A percentile compares a stretch with the other conserved stretches of the same genome.
Conservation (phyloP, 768 basidiomycete species). For the Sarcomyxa edulis region DNA sequence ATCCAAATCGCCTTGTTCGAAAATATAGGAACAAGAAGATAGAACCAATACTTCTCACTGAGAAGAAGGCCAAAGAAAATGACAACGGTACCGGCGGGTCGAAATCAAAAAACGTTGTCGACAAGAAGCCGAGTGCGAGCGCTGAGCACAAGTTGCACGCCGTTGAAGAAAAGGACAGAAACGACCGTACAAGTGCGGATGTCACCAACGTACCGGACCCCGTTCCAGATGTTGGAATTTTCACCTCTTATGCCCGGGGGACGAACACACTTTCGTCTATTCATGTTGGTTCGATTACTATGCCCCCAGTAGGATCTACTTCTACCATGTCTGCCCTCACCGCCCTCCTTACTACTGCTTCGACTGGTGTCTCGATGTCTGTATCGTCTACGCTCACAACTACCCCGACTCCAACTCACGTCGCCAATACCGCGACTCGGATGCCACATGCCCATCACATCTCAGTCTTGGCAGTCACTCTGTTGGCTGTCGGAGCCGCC, state of each 20-base stretch:
- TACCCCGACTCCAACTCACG: background rate
- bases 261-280: no score
- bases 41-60: no score
- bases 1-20: no score
- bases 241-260: constrained; percentile 11
- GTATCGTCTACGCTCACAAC: background rate
- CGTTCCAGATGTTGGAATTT: constrained; percentile 37
- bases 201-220: constrained; percentile 43
- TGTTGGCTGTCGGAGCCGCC: constrained; percentile 47
- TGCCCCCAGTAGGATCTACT: constrained; percentile 10
- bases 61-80: no score
- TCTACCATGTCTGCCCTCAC: constrained; percentile 19
- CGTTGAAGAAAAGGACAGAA: constrained; percentile 5
- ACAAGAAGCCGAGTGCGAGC: no score
- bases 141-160: no score
- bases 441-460: constrained; percentile 28
- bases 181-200: constrained; percentile 20
- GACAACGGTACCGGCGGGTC: no score
- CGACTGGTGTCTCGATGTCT: constrained; percentile 3
- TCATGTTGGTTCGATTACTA: no score
- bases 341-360: constrained; percentile 13
- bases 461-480: constrained; percentile 42
- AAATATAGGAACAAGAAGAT: no score
- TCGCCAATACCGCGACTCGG: constrained; percentile 8
- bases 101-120: no score